Evolutionary conservation across 1,284 basidiomycete genomes (phyloP).

Genomic region (Cryptococcus sp.): DNA sequence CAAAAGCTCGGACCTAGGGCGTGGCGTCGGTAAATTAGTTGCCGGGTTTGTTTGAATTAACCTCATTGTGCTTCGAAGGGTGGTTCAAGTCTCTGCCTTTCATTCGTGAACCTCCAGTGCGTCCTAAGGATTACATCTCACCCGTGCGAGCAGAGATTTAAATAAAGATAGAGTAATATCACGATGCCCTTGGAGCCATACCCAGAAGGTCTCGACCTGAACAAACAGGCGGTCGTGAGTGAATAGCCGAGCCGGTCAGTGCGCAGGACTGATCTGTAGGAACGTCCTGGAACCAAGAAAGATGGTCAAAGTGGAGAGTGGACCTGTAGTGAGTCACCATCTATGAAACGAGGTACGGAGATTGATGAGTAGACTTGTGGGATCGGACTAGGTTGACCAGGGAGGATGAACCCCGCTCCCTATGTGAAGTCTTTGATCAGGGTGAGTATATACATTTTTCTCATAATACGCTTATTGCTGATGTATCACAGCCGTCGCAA

Average conservation of each 20-base stretch:
- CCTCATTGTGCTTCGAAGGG: too few relatives aligned
- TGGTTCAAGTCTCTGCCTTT: too few relatives aligned
- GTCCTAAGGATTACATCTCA: too few relatives aligned
- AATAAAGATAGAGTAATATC: neutral
- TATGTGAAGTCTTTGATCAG: slow-evolving; percentile 45
- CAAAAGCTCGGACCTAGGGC: too few relatives aligned
- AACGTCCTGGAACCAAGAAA: slow-evolving; percentile 29
- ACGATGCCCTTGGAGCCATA: slow-evolving; percentile 25
- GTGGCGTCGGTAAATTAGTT: too few relatives aligned
- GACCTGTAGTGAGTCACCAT: neutral
- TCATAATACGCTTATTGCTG: neutral
- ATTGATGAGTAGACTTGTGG: slow-evolving; percentile 33
- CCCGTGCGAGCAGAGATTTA: too few relatives aligned
- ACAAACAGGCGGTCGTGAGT: slow-evolving; percentile 34
- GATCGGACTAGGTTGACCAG: slow-evolving; percentile 16
- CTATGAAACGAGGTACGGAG: neutral
- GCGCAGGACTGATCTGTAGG: slow-evolving; percentile 13
- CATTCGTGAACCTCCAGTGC: too few relatives aligned
- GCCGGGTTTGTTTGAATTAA: too few relatives aligned
- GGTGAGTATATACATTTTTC: slow-evolving; percentile 22
- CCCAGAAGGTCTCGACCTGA: slow-evolving; percentile 24
- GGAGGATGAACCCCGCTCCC: slow-evolving; percentile 28
- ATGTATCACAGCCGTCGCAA: slow-evolving; percentile 30
- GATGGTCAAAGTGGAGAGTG: slow-evolving; percentile 29
- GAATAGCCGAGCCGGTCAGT: neutral